These are phyloP conservation scores for Crithidia fasciculata DNA, from an alignment of 208 protist genomes.

Conservation along the genomic window DNA sequence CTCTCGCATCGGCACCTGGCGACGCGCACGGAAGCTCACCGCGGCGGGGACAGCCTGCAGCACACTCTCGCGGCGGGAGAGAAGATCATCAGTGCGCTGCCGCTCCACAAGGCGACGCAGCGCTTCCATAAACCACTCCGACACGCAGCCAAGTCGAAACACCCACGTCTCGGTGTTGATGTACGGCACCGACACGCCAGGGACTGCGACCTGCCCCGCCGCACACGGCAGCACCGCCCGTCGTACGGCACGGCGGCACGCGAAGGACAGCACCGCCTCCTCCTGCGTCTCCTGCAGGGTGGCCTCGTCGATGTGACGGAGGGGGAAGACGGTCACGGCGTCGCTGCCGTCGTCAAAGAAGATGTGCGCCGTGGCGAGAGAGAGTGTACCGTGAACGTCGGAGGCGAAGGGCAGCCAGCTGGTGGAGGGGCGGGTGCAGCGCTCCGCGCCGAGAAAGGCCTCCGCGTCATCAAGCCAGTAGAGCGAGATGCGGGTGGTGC, in stretches of 20 bases:
- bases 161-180: conserved; percentile 19
- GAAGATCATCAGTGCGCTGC: conserved; percentile 23
- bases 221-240: conserved; percentile 17
- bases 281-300: not conserved
- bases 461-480: conserved; percentile 46
- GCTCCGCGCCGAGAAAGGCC: conserved; percentile 30
- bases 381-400: conserved; percentile 16
- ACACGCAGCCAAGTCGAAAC: conserved; percentile 7
- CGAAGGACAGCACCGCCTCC: conserved; percentile 14
- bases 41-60: conserved; percentile 14
- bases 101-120: conserved; percentile 22
- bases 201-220: conserved; percentile 1
- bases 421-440: conserved; percentile 16
- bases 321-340: conserved; percentile 16
- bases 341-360: conserved; percentile 40
- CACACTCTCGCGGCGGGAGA: conserved; percentile 22
- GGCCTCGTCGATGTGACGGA: conserved; percentile 2
- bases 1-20: conserved; percentile 52
- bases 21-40: conserved; percentile 41
- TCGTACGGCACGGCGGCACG: conserved; percentile 8
- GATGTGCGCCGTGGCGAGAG: conserved; percentile 32
- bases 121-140: conserved; percentile 21
- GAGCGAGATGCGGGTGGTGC: conserved; percentile 27
- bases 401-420: conserved; percentile 21
- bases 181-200: conserved; percentile 13